Evolutionary conservation across 257 asterid genomes (phyloP).

Genomic region (Forsythia suspensa): DNA sequence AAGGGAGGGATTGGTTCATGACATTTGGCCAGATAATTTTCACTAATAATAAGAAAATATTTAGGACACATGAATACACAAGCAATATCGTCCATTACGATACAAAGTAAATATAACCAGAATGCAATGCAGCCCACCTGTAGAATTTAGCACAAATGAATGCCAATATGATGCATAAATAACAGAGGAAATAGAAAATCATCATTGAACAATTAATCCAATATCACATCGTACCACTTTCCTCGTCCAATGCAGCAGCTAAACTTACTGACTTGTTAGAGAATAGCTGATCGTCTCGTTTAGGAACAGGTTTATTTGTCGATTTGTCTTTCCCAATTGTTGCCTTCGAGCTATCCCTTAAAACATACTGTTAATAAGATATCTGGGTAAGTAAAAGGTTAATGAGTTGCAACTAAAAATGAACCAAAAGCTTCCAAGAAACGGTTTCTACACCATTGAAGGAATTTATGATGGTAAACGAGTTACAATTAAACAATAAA

Average conservation of each 20-base stretch:
- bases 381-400: conserved; percentile 18
- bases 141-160: not conserved
- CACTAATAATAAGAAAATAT: not conserved
- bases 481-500: not conserved
- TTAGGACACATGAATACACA: not conserved
- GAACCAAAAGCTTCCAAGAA: conserved; percentile 2
- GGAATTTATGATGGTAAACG: not conserved
- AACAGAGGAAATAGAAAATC: not conserved
- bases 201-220: conserved; percentile 1
- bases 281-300: conserved; percentile 48
- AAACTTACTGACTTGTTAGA: conserved; percentile 44
- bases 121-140: not conserved
- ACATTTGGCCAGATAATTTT: not conserved
- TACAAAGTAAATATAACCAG: not conserved
- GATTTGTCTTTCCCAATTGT: conserved; percentile 60
- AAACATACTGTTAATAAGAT: conserved; percentile 58
- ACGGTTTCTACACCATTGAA: not conserved
- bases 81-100: not conserved
- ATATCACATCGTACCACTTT: conserved; percentile 43
- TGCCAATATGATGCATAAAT: not conserved
- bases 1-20: not conserved
- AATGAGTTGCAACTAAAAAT: conserved; percentile 19
- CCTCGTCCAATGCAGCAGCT: conserved; percentile 52
- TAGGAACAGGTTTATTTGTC: conserved; percentile 41
- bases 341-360: conserved; percentile 58